These are phyloP conservation scores for Pythium apleroticum DNA, from an alignment of 352 stramenopile genomes.

Conservation along the genomic window DNA sequence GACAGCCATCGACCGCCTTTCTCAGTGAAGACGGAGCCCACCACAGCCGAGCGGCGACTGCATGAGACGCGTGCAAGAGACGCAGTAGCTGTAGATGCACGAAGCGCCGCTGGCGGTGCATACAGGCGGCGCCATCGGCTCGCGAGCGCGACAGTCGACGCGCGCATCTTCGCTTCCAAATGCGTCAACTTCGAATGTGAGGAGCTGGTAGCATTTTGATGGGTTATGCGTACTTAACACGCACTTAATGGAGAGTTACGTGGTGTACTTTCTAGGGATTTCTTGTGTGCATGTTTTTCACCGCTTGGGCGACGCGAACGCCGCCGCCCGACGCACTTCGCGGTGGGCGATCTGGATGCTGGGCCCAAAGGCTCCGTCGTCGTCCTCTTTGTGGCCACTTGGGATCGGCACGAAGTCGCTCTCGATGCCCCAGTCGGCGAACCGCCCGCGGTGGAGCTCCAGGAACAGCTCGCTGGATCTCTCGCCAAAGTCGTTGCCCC, in stretches of 20 bases:
- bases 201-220: background rate
- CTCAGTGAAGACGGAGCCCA: background rate
- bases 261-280: conserved; percentile 20
- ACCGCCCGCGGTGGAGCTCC: conserved; percentile 41
- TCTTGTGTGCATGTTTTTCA: too few relatives aligned
- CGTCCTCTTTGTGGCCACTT: conserved; percentile 31
- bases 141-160: background rate
- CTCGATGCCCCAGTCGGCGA: conserved; percentile 43
- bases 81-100: background rate
- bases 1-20: background rate
- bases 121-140: background rate
- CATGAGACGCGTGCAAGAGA: background rate
- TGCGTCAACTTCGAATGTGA: background rate
- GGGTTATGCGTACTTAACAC: conserved; percentile 9
- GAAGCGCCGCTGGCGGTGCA: background rate
- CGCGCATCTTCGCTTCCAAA: background rate
- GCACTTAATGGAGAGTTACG: conserved; percentile 11
- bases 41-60: background rate
- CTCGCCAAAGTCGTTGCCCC: conserved; percentile 68
- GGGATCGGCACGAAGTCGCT: conserved; percentile 53
- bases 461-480: conserved; percentile 36
- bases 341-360: conserved; percentile 54
- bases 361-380: background rate
- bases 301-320: conserved; percentile 49
- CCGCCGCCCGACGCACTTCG: conserved; percentile 33